Evolutionary conservation across 441 rosid species (phyloP).

Genomic region (Gossypium schwendimanii): DNA sequence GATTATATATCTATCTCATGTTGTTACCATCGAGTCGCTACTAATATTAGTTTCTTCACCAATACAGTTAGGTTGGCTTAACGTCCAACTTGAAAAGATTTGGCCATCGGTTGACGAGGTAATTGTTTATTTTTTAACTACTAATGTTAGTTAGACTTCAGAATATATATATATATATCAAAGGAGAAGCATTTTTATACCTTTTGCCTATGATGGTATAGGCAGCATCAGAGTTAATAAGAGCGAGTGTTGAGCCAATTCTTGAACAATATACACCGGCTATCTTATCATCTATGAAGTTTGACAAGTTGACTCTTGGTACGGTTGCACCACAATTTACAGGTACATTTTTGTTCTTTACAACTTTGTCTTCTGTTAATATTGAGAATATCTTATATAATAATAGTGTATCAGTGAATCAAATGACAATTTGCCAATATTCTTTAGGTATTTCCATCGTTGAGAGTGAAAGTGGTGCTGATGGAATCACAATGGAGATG

Average conservation of each 20-base stretch:
- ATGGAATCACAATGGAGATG: slow-evolving; percentile 69
- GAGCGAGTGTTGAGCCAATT: slow-evolving; percentile 65
- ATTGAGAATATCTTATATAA: no score
- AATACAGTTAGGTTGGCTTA: slow-evolving; percentile 80
- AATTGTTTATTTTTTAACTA: slow-evolving; percentile 2
- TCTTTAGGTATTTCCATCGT: slow-evolving; percentile 55
- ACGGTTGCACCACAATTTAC: slow-evolving; percentile 93
- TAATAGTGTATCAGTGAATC: no score
- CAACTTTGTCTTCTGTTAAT: background rate
- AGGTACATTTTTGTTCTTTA: slow-evolving; percentile 37
- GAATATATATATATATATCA: no score
- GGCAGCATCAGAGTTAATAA: slow-evolving; percentile 92
- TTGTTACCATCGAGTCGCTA: background rate
- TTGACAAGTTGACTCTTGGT: slow-evolving; percentile 79
- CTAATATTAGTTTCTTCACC: slow-evolving; percentile 12
- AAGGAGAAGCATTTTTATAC: background rate
- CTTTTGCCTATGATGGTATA: slow-evolving; percentile 15
- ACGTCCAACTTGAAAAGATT: slow-evolving; percentile 67
- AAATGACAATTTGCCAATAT: background rate
- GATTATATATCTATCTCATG: background rate
- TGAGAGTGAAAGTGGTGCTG: slow-evolving; percentile 45
- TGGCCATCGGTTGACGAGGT: slow-evolving; percentile 83
- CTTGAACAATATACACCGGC: slow-evolving; percentile 81
- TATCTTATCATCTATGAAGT: slow-evolving; percentile 68
- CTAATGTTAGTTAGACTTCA: no score